Conservation (phyloP, 1,284 basidiomycete genomes). For the Vanrija sp. region DNA sequence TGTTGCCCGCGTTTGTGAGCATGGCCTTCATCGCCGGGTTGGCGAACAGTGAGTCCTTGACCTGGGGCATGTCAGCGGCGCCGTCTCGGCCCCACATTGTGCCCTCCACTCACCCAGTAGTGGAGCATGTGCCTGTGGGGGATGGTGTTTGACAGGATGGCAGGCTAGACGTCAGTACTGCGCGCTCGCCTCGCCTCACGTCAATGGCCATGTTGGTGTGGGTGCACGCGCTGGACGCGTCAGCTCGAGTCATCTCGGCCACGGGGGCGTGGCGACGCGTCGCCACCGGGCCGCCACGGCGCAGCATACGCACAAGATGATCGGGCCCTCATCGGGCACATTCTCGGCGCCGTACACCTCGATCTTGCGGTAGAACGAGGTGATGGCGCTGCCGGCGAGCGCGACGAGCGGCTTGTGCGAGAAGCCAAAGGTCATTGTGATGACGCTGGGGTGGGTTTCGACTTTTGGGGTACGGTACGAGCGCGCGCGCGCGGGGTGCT, state of each 20-base stretch:
- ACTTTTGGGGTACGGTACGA: too few relatives aligned
- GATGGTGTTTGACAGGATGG: slow-evolving; percentile 42
- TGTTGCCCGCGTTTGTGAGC: slow-evolving; percentile 85
- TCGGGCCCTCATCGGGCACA: slow-evolving; percentile 74
- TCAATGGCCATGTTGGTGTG: slow-evolving; percentile 93
- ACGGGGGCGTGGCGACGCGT: too few relatives aligned
- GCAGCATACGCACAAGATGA: slow-evolving; percentile 64
- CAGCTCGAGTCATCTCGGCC: slow-evolving; percentile 2
- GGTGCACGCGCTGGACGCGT: slow-evolving; percentile 63
- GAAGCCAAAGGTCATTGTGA: slow-evolving; percentile 50
- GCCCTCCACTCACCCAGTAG: slow-evolving; percentile 79
- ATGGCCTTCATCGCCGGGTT: slow-evolving; percentile 70
- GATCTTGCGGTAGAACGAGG: slow-evolving; percentile 81
- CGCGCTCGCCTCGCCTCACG: slow-evolving; percentile 56
- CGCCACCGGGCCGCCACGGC: not conserved
- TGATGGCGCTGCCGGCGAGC: slow-evolving; percentile 67
- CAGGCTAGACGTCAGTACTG: slow-evolving; percentile 30
- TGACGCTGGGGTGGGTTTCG: not conserved
- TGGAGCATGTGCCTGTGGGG: slow-evolving; percentile 57
- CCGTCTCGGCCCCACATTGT: too few relatives aligned
- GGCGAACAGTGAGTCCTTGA: slow-evolving; percentile 62
- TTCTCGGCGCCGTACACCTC: slow-evolving; percentile 78
- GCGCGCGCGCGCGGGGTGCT: too few relatives aligned
- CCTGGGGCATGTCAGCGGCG: slow-evolving; percentile 24
- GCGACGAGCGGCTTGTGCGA: slow-evolving; percentile 63